These are phyloP conservation scores for Collariella sp. DNA, from an alignment of 495 filamentous ascomycete genomes.

Conservation along the genomic window DNA sequence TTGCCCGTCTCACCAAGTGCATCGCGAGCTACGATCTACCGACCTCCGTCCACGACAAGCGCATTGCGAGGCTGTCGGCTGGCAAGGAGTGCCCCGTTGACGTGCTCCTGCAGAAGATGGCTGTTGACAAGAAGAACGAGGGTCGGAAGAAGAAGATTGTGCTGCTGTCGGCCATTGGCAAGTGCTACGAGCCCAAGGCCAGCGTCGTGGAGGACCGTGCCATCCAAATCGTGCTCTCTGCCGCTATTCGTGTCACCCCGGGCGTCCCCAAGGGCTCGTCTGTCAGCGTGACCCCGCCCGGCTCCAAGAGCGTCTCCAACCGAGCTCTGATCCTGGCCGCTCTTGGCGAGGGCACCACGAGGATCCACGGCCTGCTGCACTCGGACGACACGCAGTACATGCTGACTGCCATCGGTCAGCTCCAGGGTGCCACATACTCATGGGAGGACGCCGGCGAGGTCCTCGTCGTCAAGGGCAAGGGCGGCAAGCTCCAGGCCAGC, in stretches of 20 bases:
- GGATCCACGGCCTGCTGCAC: conserved; percentile 84
- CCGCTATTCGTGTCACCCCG: conserved; percentile 65
- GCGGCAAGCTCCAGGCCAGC: conserved; percentile 72
- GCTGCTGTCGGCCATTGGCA: conserved; percentile 84
- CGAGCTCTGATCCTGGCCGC: conserved; percentile 87
- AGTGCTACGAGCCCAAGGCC: conserved; percentile 75
- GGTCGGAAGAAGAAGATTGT: conserved; percentile 94
- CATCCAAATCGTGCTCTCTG: conserved; percentile 75
- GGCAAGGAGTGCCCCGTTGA: conserved; percentile 90
- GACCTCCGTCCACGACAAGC: conserved; percentile 73
- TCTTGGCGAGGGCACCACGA: conserved; percentile 76
- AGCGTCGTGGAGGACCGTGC: conserved; percentile 79
- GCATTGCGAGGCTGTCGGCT: conserved; percentile 75
- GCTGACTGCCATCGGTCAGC: conserved; percentile 73
- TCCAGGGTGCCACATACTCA: conserved; percentile 83
- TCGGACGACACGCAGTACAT: conserved; percentile 97
- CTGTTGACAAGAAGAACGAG: conserved; percentile 97
- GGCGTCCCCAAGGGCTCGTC: conserved; percentile 54
- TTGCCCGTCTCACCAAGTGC: conserved; percentile 83
- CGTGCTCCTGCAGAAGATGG: conserved; percentile 82
- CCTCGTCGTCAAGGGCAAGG: conserved; percentile 82
- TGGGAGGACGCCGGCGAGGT: conserved; percentile 93
- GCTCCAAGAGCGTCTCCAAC: conserved; percentile 98
- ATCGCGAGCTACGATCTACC: conserved; percentile 89
- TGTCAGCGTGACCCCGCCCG: conserved; percentile 77